Evolutionary conservation across 2,329 filamentous ascomycete genomes (phyloP), one percentile per base, ranked within the genome.

Genomic region (Exophiala spinifera): DNA sequence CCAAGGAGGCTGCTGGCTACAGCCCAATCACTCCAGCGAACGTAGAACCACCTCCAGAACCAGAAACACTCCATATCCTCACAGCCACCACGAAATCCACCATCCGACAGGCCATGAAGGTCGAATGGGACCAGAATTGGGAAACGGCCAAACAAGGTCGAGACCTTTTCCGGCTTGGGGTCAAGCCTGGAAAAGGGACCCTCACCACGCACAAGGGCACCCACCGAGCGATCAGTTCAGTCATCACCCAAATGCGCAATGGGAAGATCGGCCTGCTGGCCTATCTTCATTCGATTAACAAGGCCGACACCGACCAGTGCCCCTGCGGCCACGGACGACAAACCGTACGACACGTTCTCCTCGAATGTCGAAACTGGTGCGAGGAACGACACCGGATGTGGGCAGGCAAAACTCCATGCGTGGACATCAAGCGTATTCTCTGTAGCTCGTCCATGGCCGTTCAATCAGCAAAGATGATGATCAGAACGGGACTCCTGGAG

Each of bases 391-490:
- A 61, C 23, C 17, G 49, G 54, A 63, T 63, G 59, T 63, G 56
- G 59, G 63, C 58, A 65, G 62, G 65, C 62, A 64, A 57, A 59
- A 42, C 51, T 28, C 62, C 56, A 56, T 64, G 51, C 49, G 42
- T 55, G 46, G 55, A 68, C 55, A 64, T 70, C 57, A 70, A 70
- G 52, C 61, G 55, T 46, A 62, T 70, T 64, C 69, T 70, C 66
- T 66, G 59, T 59, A 66, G 61, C 62, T 62, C 61, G 56, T 49
- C 60, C 61, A 68, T 64, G 49, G 63, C 64, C 62, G 64, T 67
- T 63, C 60, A 67, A 65, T 61, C 66, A 68, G 67, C 65, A 14
- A 69, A 69, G 59, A 69, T 68, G 59, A 66, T 68, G n/a, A 23
- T 68, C 3, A 63, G 63, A 57, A 69, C 65, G 5, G 64, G 66